These are phyloP conservation scores for Tylopilus balloui DNA, from an alignment of 768 basidiomycete genomes.

Conservation along the genomic window DNA sequence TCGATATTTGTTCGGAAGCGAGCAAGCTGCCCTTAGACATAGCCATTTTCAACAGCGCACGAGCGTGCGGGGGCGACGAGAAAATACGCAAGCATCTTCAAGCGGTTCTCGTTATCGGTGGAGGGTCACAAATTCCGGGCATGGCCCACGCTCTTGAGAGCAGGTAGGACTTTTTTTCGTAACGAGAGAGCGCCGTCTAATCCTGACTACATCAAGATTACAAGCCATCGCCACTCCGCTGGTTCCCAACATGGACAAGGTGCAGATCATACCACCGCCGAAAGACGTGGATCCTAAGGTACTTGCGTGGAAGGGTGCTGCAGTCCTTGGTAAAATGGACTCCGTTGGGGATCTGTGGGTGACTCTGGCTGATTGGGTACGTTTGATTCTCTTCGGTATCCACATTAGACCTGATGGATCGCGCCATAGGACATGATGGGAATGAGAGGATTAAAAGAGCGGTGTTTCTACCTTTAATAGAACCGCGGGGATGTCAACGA, in stretches of 20 bases:
- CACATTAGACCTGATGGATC: slow-evolving; percentile 2
- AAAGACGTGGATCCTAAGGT: slow-evolving; percentile 89
- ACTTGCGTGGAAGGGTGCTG: slow-evolving; percentile 92
- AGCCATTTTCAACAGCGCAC: slow-evolving; percentile 86
- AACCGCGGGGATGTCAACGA: not conserved
- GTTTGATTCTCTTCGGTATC: slow-evolving; percentile 19
- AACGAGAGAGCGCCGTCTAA: slow-evolving; percentile 4
- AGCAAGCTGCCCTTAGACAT: slow-evolving; percentile 89
- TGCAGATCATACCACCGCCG: slow-evolving; percentile 90
- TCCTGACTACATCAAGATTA: slow-evolving; percentile 34
- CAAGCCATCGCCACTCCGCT: slow-evolving; percentile 83
- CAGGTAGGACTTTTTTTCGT: slow-evolving; percentile 44
- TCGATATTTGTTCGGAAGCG: slow-evolving; percentile 82
- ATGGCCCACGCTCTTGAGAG: slow-evolving; percentile 85
- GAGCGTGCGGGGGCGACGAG: slow-evolving; percentile 85
- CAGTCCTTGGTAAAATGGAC: slow-evolving; percentile 90
- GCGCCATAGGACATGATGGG: slow-evolving; percentile 62
- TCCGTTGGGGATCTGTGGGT: slow-evolving; percentile 88
- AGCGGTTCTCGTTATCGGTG: slow-evolving; percentile 84
- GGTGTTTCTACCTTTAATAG: slow-evolving; percentile 69
- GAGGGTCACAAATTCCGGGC: slow-evolving; percentile 73
- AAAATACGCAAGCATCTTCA: slow-evolving; percentile 86
- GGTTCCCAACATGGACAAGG: slow-evolving; percentile 79
- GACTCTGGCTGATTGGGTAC: slow-evolving; percentile 80
- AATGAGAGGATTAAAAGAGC: slow-evolving; percentile 76